Conservation (phyloP, 2,329 filamentous ascomycete genomes). For the Rugonectria rugulosa region DNA sequence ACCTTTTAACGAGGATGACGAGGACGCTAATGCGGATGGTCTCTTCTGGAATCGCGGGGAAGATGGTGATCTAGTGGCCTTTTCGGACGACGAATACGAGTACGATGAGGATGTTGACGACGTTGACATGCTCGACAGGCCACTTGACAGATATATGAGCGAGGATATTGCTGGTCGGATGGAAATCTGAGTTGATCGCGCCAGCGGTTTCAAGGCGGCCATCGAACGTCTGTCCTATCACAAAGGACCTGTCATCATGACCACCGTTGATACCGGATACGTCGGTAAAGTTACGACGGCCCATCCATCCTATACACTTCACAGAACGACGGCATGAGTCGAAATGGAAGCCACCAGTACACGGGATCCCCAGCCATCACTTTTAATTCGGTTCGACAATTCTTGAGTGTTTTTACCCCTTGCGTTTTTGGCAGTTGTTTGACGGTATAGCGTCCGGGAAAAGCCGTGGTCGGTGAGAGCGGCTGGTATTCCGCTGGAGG, state of each 20-base stretch:
- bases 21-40: conserved; percentile 58
- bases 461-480: conserved; percentile 49
- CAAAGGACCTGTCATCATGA: no score
- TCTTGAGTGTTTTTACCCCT: conserved; percentile 19
- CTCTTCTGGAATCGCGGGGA: conserved; percentile 66
- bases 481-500: conserved; percentile 41
- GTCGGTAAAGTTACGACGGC: no score
- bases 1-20: conserved; percentile 54
- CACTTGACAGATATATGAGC: conserved; percentile 63
- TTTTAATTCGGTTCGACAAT: no score
- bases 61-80: conserved; percentile 63
- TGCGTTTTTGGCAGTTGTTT: conserved; percentile 24
- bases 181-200: conserved; percentile 59
- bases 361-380: conserved; percentile 12
- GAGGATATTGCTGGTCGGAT: conserved; percentile 69
- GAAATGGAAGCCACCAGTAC: conserved; percentile 17
- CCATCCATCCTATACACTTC: no score
- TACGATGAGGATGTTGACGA: conserved; percentile 56
- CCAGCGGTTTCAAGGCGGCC: background rate
- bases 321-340: background rate
- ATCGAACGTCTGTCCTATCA: no score
- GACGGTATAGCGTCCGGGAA: conserved; percentile 40
- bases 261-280: no score
- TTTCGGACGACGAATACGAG: conserved; percentile 57
- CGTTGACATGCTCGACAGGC: conserved; percentile 49